These are phyloP conservation scores for Teunomyces tritomae DNA, from an alignment of 805 yeast species.

Conservation along the genomic window DNA sequence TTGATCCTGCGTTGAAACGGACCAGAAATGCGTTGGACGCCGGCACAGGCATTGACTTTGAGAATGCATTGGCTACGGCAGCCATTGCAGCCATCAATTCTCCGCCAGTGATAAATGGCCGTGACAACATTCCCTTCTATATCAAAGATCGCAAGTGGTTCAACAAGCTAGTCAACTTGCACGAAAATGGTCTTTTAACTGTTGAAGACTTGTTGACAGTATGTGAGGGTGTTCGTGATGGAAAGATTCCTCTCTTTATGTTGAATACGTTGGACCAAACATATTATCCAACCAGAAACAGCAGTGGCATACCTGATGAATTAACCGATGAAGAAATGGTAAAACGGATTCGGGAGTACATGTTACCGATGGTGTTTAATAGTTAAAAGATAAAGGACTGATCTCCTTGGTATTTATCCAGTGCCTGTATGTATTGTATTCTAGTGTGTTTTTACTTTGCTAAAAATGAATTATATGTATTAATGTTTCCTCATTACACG, in stretches of 20 bases:
- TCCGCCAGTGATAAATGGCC: constrained; percentile 23
- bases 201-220: constrained; percentile 31
- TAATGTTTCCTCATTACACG: neutral
- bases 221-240: constrained; percentile 37
- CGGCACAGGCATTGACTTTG: constrained; percentile 16
- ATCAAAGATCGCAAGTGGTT: constrained; percentile 38
- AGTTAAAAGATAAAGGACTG: constrained; percentile 5
- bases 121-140: constrained; percentile 25
- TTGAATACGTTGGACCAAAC: constrained; percentile 33
- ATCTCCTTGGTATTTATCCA: neutral
- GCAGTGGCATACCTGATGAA: constrained; percentile 14
- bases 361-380: constrained; percentile 33
- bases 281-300: constrained; percentile 22
- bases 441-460: constrained; percentile 3
- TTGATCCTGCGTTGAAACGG: constrained; percentile 29
- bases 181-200: constrained; percentile 24
- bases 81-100: constrained; percentile 33
- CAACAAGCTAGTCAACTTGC: constrained; percentile 27
- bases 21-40: constrained; percentile 14
- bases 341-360: constrained; percentile 30
- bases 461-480: constrained; percentile 3
- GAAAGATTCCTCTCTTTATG: constrained; percentile 36
- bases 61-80: constrained; percentile 26
- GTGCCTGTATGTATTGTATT: neutral
- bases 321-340: constrained; percentile 29